Evolutionary conservation across 306 rosid genomes (phyloP).

Genomic region (Alnus glutinosa): DNA sequence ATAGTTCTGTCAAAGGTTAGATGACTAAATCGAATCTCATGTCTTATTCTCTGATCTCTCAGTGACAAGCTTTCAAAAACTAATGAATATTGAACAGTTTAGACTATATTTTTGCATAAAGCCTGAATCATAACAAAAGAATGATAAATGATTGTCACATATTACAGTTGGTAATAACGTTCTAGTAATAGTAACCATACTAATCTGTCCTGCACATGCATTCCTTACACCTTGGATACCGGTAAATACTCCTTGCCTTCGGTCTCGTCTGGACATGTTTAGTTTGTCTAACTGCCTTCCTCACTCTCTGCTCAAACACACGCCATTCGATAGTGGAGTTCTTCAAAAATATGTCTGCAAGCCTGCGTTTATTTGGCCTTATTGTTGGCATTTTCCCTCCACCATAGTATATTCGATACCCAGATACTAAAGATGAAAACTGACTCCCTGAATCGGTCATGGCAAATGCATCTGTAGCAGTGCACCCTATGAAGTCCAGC

Average conservation of each 20-base stretch:
- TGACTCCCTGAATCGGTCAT: slow-evolving; percentile 99
- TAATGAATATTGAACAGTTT: background rate
- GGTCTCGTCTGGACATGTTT: slow-evolving; percentile 89
- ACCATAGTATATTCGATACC: slow-evolving; percentile 86
- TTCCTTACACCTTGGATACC: slow-evolving; percentile 90
- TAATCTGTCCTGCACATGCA: slow-evolving; percentile 81
- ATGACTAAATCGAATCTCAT: background rate
- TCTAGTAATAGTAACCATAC: slow-evolving; percentile 22
- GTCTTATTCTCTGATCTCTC: background rate
- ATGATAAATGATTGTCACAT: slow-evolving; percentile 28
- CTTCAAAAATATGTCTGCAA: slow-evolving; percentile 69
- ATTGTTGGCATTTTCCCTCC: slow-evolving; percentile 92
- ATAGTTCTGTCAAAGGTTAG: background rate
- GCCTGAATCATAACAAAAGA: slow-evolving; percentile 25
- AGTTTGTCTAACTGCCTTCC: slow-evolving; percentile 96
- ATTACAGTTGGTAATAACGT: slow-evolving; percentile 26
- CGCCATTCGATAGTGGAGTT: slow-evolving; percentile 89
- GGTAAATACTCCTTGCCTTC: slow-evolving; percentile 84
- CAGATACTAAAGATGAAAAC: slow-evolving; percentile 86
- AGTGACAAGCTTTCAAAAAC: background rate
- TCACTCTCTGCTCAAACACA: slow-evolving; percentile 86
- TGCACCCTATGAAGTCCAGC: slow-evolving; percentile 92
- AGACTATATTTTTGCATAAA: slow-evolving; percentile 8
- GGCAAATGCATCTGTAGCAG: slow-evolving; percentile 93
- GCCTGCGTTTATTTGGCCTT: slow-evolving; percentile 96